These are phyloP conservation scores for Backusella circina DNA, from an alignment of 192 early-diverging fungal species.

Conservation along the genomic window DNA sequence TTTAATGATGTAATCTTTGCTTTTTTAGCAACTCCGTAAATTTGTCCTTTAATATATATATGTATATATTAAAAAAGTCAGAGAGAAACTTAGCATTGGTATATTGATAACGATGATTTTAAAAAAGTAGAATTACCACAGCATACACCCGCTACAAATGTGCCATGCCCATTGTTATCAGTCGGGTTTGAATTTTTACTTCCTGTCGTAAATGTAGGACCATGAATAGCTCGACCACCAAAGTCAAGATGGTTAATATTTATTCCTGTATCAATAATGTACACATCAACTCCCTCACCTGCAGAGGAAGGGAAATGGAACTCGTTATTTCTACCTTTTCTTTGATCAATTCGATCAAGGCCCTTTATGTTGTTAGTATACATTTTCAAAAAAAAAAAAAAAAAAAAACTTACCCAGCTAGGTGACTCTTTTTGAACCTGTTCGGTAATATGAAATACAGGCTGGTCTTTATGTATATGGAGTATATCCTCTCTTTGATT, in stretches of 20 bases:
- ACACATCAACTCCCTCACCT: constrained; percentile 46
- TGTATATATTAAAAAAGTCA: neutral
- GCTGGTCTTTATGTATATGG: neutral
- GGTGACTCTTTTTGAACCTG: neutral
- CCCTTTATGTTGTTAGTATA: neutral
- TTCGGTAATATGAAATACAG: neutral
- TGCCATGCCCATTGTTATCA: constrained; percentile 51
- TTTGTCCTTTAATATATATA: constrained; percentile 18
- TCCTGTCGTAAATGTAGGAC: constrained; percentile 28
- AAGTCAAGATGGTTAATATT: constrained; percentile 42
- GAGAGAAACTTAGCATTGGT: neutral
- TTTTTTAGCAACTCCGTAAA: constrained; percentile 54
- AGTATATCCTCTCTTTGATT: neutral
- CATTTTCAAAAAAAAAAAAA: neutral
- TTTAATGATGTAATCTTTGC: constrained; percentile 49
- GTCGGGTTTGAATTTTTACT: neutral
- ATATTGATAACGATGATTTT: neutral
- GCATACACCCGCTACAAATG: constrained; percentile 49
- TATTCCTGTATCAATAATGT: constrained; percentile 62
- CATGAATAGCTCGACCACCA: constrained; percentile 33
- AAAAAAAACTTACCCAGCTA: neutral
- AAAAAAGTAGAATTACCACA: constrained; percentile 25
- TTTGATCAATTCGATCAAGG: constrained; percentile 17
- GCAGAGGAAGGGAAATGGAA: constrained; percentile 11
- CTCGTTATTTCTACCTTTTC: neutral